A percentile compares a stretch with the other conserved stretches of the same genome.
Conservation (phyloP, 495 filamentous ascomycete genomes). For the Aspergillus nidulans region DNA sequence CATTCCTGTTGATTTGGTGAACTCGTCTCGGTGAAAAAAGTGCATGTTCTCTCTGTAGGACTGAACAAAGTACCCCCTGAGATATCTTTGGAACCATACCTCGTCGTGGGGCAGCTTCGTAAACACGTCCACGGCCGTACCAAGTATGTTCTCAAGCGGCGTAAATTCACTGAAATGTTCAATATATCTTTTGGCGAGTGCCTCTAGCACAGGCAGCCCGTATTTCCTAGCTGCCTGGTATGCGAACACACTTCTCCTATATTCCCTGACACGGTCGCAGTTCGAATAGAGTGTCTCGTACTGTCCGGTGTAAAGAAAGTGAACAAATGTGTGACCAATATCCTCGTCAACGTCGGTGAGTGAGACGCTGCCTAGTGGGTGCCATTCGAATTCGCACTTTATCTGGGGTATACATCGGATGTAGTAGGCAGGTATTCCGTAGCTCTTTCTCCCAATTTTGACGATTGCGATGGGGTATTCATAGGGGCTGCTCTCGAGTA, state of each 20-base stretch:
- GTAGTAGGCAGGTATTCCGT: not conserved
- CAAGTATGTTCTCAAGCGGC: constrained; percentile 2
- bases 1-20: not conserved
- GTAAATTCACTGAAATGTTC: constrained; percentile 5
- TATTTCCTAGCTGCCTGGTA: constrained; percentile 16
- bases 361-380: not conserved
- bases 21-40: not conserved
- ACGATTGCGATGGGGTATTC: not conserved
- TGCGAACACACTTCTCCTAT: constrained; percentile 6
- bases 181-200: constrained; percentile 8
- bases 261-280: constrained; percentile 8
- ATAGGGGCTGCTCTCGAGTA: not conserved
- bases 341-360: constrained; percentile 10
- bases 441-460: not conserved
- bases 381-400: not conserved
- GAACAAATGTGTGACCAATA: constrained; percentile 16
- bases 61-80: not conserved
- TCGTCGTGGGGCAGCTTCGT: constrained; percentile 12
- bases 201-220: constrained; percentile 4
- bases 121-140: constrained; percentile 4
- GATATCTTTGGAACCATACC: constrained; percentile 10
- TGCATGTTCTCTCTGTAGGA: not conserved
- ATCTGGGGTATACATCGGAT: not conserved
- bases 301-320: constrained; percentile 17
- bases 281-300: constrained; percentile 14